Evolutionary conservation across 2,329 filamentous ascomycete genomes (phyloP), one percentile per base, ranked within the genome.

Genomic region (Coleophoma crateriformis): DNA sequence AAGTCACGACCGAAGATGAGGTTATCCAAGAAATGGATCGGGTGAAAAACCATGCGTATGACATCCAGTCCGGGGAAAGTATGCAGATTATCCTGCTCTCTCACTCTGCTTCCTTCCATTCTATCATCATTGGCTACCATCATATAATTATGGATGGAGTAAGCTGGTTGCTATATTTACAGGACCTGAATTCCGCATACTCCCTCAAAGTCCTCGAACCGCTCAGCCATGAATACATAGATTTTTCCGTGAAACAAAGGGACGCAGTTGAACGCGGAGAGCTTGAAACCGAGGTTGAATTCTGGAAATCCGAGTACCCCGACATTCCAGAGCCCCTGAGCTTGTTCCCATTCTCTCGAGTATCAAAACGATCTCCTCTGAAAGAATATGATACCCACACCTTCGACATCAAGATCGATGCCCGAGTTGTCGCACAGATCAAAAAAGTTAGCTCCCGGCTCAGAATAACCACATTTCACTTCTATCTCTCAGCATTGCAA

Each of bases 121-220:
- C 62, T 54, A 51, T 78, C 3, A 35, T 79, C 0, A 45, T 78
- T 4, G 62, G 63, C 1, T 67, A 64, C 41, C 74, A 77, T 50
- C 75, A 78, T 53, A 77, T 78, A 37, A 60, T 66, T 34, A 67
- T 78, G 64, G 76, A 79, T 52, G 73, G 70, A 1, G 52, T 68
- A 38, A 73, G 73, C 39, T 41, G 10, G 10, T 10, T 10, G n/a
- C 10, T 10, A n/a, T 35, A 10, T n/a, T 35, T 35, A 10, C 10
- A n/a, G 33, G 33, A 35, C 10, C 33, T 35, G n/a, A 35, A 10
- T 10, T n/a, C 10, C n/a, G n/a, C n/a, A 10, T 35, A n/a, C 10
- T 10, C 10, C n/a, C 33, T 10, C 33, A 10, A 35, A n/a, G 33
- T n/a, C n/a, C n/a, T 35, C 10, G 10, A 10, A 35, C 33, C 33